phyloP scores from a whole-genome alignment of 2,329 filamentous ascomycete species.

The Nigrospora osmanthi region DNA sequence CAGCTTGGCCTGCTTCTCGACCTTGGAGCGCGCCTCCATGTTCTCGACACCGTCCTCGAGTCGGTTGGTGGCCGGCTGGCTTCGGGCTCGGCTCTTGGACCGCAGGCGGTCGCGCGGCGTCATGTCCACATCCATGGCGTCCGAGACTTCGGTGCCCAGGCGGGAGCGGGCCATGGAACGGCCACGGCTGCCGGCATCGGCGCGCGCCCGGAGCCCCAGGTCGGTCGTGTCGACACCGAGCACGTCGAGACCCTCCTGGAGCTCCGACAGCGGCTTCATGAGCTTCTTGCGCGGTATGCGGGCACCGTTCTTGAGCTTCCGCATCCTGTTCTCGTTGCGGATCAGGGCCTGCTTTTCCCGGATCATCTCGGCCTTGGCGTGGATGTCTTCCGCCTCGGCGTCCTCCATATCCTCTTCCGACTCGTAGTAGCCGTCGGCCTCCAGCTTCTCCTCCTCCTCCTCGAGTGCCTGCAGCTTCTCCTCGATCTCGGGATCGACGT shows the following conservation, averaged over 20 bases:
- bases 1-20: slow-evolving; percentile 80
- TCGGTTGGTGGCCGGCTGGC: slow-evolving; percentile 56
- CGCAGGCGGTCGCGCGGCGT: slow-evolving; percentile 53
- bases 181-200: slow-evolving; percentile 59
- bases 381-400: slow-evolving; percentile 77
- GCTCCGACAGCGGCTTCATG: slow-evolving; percentile 76
- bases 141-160: slow-evolving; percentile 53
- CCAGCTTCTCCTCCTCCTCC: slow-evolving; percentile 88
- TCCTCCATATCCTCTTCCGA: slow-evolving; percentile 77
- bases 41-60: slow-evolving; percentile 71
- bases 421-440: slow-evolving; percentile 90
- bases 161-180: slow-evolving; percentile 60
- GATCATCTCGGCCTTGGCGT: slow-evolving; percentile 90
- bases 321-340: slow-evolving; percentile 89
- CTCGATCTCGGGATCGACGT: slow-evolving; percentile 94
- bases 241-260: slow-evolving; percentile 77
- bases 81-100: slow-evolving; percentile 65
- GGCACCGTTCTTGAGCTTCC: slow-evolving; percentile 97
- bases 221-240: slow-evolving; percentile 79
- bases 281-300: slow-evolving; percentile 79
- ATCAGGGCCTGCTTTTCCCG: slow-evolving; percentile 90
- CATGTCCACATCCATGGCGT: slow-evolving; percentile 69
- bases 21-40: slow-evolving; percentile 61
- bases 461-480: slow-evolving; percentile 85
- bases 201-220: slow-evolving; percentile 65